Evolutionary conservation across 495 filamentous ascomycete species (phyloP).

Genomic region (Xylona heveae): DNA sequence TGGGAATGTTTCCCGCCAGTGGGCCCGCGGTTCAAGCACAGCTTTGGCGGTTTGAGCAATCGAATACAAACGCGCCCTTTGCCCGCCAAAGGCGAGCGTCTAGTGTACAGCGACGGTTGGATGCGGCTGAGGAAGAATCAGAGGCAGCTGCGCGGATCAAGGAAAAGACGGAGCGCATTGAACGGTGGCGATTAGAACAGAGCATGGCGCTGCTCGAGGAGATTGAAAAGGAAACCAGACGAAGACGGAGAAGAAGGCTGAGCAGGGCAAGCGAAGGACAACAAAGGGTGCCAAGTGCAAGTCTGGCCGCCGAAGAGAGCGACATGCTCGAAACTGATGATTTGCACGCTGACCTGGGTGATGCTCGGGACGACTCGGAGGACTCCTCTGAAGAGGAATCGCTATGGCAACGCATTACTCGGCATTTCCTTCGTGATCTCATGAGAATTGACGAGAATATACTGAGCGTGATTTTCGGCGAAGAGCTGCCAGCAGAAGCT

Average conservation of each 20-base stretch:
- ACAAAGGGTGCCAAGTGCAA: conserved; percentile 4
- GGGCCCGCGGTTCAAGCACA: conserved; percentile 44
- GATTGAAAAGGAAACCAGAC: conserved; percentile 66
- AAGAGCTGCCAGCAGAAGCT: conserved; percentile 43
- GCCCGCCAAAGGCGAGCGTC: conserved; percentile 25
- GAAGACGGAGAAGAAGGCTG: conserved; percentile 18
- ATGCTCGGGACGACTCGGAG: conserved; percentile 6
- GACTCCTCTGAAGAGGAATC: conserved; percentile 29
- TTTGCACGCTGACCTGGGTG: conserved; percentile 8
- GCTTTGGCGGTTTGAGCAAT: conserved; percentile 66
- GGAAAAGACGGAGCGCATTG: conserved; percentile 63
- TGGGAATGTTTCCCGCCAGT: conserved; percentile 56
- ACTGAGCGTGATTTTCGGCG: conserved; percentile 72
- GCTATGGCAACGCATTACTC: conserved; percentile 63
- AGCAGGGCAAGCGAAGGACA: conserved; percentile 18
- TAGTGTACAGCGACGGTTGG: conserved; percentile 40
- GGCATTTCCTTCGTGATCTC: conserved; percentile 68
- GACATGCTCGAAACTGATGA: conserved; percentile 7
- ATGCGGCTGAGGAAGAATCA: conserved; percentile 41
- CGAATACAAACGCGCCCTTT: conserved; percentile 40
- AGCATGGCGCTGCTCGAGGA: conserved; percentile 67
- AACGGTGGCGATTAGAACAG: conserved; percentile 83
- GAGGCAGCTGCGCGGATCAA: conserved; percentile 30
- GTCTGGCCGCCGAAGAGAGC: conserved; percentile 2
- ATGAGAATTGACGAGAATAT: conserved; percentile 79